These are phyloP conservation scores for Aspergillus hortae DNA, from an alignment of 2,329 filamentous ascomycete species.

Conservation along the genomic window DNA sequence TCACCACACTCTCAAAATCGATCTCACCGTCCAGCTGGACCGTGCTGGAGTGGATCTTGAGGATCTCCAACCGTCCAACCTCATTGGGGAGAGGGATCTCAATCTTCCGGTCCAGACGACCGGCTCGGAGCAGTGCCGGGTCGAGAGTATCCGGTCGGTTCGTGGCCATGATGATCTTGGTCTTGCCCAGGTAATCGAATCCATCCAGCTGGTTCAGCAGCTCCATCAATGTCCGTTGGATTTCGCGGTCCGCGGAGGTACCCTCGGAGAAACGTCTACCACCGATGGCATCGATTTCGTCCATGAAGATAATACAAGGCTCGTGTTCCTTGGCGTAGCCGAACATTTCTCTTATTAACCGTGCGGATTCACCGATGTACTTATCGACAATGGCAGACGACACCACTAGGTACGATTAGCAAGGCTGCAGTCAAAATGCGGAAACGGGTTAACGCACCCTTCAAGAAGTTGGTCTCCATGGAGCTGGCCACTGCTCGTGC, in stretches of 20 bases:
- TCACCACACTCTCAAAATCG: constrained; percentile 98
- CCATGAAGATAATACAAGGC: constrained; percentile 99
- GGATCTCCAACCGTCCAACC: constrained; percentile 89
- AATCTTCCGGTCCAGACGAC: constrained; percentile 93
- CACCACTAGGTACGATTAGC: constrained; percentile 61
- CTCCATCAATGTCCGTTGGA: constrained; percentile 98
- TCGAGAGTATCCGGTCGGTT: constrained; percentile 96
- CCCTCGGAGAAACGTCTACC: constrained; percentile 95
- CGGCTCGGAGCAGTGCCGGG: constrained; percentile 85
- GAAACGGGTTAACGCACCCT: constrained; percentile 56
- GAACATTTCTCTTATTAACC: constrained; percentile 98
- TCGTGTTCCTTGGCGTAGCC: constrained; percentile 99
- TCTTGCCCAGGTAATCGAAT: constrained; percentile 98
- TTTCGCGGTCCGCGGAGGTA: constrained; percentile 95
- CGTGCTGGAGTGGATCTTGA: constrained; percentile 91
- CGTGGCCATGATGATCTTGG: constrained; percentile 99
- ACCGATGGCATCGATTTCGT: constrained; percentile 98
- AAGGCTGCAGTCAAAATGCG: background rate
- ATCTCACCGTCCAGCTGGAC: constrained; percentile 91
- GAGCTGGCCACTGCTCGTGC: constrained; percentile 94
- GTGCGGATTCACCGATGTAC: constrained; percentile 97
- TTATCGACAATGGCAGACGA: constrained; percentile 99
- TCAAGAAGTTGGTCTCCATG: constrained; percentile 96
- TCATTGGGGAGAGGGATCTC: constrained; percentile 97
- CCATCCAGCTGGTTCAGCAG: constrained; percentile 97